phyloP scores from a whole-genome alignment of 257 asterid species.

The Cynanchum wilfordii region DNA sequence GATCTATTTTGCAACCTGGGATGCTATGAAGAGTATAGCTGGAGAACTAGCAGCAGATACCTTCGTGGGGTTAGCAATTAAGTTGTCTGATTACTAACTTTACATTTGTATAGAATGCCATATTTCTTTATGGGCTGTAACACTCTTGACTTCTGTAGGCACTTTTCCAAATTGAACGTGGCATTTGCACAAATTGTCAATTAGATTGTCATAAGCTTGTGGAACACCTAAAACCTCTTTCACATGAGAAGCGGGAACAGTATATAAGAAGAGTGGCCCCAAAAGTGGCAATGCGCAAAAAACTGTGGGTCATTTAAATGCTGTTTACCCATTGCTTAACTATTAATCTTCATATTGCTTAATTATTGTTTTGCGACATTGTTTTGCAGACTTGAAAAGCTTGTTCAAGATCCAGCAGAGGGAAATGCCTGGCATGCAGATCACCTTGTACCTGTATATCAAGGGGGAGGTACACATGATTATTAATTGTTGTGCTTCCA shows the following conservation, averaged over 20 bases:
- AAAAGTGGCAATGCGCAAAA: conserved; percentile 45
- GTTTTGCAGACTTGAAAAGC: conserved; percentile 62
- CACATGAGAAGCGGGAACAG: conserved; percentile 58
- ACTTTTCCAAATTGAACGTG: conserved; percentile 78
- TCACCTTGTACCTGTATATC: conserved; percentile 83
- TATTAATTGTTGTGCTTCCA: conserved; percentile 7
- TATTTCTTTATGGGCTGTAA: conserved; percentile 23
- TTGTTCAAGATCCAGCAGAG: conserved; percentile 65
- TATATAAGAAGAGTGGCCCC: conserved; percentile 67
- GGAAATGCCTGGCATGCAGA: conserved; percentile 99
- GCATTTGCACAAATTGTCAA: conserved; percentile 71
- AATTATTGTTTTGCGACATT: conserved; percentile 5
- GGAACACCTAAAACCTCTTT: conserved; percentile 53
- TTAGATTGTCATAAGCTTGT: conserved; percentile 84
- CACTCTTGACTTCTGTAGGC: conserved; percentile 40
- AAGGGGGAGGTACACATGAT: conserved; percentile 71
- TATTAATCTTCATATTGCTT: neutral
- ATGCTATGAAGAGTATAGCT: conserved; percentile 78
- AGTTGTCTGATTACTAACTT: conserved; percentile 10
- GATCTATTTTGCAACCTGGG: conserved; percentile 82
- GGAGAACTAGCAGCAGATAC: conserved; percentile 61
- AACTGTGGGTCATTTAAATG: conserved; percentile 48
- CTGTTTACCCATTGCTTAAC: neutral
- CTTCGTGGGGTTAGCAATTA: conserved; percentile 94
- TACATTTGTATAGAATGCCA: conserved; percentile 6